Base-by-base conservation (phyloP, 2,329 filamentous ascomycete genomes). In the Penicillium sp. region DNA sequence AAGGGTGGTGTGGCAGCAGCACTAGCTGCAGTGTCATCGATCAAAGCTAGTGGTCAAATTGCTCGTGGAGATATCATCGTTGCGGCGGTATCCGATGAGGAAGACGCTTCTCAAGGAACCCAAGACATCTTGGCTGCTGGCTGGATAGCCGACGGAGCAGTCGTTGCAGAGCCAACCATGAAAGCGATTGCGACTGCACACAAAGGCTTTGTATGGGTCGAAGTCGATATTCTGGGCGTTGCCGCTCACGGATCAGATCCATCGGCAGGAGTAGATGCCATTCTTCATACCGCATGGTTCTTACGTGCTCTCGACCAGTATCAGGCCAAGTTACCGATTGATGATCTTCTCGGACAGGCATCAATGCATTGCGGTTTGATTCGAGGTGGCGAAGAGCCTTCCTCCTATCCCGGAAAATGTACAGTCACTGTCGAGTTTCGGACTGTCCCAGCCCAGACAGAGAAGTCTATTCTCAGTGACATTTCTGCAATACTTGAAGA, bases 11-110 rank as follows among this genome's bases (percentile, higher is more conserved):
- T 85, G 0, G 83, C 83, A 4, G 80, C 82, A 2, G 76, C 73
- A 4, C 75, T 85, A 64, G 70, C 78, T 0, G 74, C 81, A 0
- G 63, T 83, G 2, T 71, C 78, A 8, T 71, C 73, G 3, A 73
- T 74, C 3, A 81, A 80, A 51, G 69, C 69, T 13, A 70, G 65
- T 19, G 63, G 67, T 1, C 58, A 61, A 3, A 40, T 48, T 22
- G 75, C 81, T 10, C 68, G 73, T 0, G 84, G 84, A 3, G 80
- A 85, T 52, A 76, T 85, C 8, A 81, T 86, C 8, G 73, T 86
- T 6, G 76, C 83, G 0, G 83, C 80, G 1, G 84, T 86, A 3
- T 80, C 83, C 0, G 84, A 86, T 46, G 83, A 86, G 57, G 84
- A 86, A 63, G 77, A 77, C 45, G 68, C 73, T 4, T 84, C 81